A percentile compares a stretch with the other conserved stretches of the same genome.
phyloP scores from a whole-genome alignment of 2,329 filamentous ascomycete genomes.

The Xylaria sp. region DNA sequence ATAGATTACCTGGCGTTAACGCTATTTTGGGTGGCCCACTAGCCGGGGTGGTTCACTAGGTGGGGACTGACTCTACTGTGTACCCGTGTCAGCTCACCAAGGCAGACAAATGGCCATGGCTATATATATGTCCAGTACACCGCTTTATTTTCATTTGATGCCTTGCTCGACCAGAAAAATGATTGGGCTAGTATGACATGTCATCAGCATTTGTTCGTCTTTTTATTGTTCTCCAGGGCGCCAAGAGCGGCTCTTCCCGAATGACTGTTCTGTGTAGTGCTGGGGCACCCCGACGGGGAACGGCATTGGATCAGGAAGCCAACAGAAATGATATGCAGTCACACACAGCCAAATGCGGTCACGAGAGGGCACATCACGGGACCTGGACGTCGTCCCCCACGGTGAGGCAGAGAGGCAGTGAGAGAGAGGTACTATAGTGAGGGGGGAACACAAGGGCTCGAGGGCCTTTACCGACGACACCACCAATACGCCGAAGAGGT shows the following conservation, averaged over 20 bases:
- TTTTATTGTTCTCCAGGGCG: slow-evolving; percentile 30
- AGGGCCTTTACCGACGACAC: slow-evolving; percentile 35
- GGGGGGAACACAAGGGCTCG: slow-evolving; percentile 24
- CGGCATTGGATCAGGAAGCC: slow-evolving; percentile 20
- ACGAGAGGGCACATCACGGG: slow-evolving; percentile 47
- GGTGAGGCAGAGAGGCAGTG: slow-evolving; percentile 29
- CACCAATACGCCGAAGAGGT: slow-evolving; percentile 31
- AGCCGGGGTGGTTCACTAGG: no score
- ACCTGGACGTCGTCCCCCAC: slow-evolving; percentile 35
- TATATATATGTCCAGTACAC: not conserved
- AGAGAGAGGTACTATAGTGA: no score
- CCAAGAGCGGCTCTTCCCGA: slow-evolving; percentile 47
- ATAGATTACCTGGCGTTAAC: no score
- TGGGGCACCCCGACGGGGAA: not conserved
- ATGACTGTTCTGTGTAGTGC: not conserved
- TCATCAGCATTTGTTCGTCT: slow-evolving; percentile 15
- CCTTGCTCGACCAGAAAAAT: not conserved
- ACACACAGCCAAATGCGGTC: slow-evolving; percentile 48
- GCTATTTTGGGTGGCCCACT: no score
- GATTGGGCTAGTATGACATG: slow-evolving; percentile 13
- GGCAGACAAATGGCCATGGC: not conserved
- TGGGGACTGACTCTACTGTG: no score
- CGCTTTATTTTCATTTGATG: not conserved
- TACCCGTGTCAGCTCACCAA: not conserved
- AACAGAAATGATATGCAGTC: slow-evolving; percentile 44